These are phyloP conservation scores for Penicillium bovifimosum DNA, from an alignment of 495 filamentous ascomycete species.

Conservation along the genomic window DNA sequence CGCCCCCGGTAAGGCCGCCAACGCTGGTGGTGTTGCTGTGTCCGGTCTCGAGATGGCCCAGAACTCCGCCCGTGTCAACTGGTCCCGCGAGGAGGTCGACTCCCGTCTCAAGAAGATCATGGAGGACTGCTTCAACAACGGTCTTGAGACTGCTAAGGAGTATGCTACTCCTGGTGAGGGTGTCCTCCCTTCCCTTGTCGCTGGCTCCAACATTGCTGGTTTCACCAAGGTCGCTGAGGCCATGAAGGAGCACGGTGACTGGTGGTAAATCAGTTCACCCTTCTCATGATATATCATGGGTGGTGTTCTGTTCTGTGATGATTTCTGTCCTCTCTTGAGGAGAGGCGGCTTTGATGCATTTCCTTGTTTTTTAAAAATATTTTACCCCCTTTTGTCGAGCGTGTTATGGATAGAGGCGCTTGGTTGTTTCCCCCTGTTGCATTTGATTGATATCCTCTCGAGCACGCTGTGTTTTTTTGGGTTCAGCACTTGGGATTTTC, in stretches of 20 bases:
- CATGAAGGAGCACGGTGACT: constrained; percentile 96
- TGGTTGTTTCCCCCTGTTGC: constrained; percentile 26
- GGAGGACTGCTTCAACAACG: constrained; percentile 88
- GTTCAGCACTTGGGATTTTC: constrained; percentile 19
- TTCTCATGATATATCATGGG: neutral
- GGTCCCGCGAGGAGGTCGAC: constrained; percentile 89
- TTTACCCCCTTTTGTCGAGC: constrained; percentile 27
- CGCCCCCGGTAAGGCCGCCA: constrained; percentile 87
- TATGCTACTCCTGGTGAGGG: constrained; percentile 74
- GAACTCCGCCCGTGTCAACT: constrained; percentile 80
- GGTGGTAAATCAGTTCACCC: constrained; percentile 58
- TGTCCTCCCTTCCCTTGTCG: constrained; percentile 82
- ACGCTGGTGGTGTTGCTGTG: constrained; percentile 95
- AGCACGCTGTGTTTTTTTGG: constrained; percentile 17
- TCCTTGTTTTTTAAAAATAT: constrained; percentile 14
- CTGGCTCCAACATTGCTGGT: constrained; percentile 93
- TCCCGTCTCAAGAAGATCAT: constrained; percentile 89
- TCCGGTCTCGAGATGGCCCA: constrained; percentile 99
- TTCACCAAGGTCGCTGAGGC: constrained; percentile 94
- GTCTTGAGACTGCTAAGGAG: constrained; percentile 81
- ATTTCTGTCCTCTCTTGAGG: constrained; percentile 12
- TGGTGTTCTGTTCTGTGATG: constrained; percentile 7
- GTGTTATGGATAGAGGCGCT: constrained; percentile 39
- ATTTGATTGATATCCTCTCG: constrained; percentile 30
- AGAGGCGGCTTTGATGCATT: constrained; percentile 19